A percentile compares a stretch with the other conserved stretches of the same genome.
Conservation (phyloP, 768 basidiomycete genomes). For the Pleurotus eryngii region DNA sequence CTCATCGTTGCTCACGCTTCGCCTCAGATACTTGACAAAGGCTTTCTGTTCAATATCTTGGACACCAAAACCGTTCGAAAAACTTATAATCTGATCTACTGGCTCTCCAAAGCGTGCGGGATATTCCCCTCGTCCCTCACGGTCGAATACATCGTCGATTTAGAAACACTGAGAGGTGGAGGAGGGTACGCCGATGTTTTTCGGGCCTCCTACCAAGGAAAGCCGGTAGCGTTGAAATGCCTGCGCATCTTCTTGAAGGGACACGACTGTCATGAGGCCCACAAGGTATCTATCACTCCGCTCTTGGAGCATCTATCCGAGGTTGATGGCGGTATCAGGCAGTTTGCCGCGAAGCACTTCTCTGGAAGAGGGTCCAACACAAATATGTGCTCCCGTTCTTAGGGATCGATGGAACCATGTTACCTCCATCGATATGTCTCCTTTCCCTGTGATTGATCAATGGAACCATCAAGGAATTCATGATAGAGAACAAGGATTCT, state of each 20-base stretch:
- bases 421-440: slow-evolving; percentile 15
- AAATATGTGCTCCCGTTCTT: not conserved
- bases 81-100: no score
- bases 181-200: not conserved
- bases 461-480: slow-evolving; percentile 18
- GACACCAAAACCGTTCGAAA: no score
- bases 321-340: not conserved
- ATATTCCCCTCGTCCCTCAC: not conserved
- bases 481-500: slow-evolving; percentile 9
- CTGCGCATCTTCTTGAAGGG: not conserved
- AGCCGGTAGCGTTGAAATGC: not conserved
- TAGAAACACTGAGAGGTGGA: no score
- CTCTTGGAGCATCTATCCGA: not conserved
- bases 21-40: not conserved
- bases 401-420: slow-evolving; percentile 1
- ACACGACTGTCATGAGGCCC: not conserved
- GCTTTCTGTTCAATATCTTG: no score
- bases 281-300: not conserved
- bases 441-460: slow-evolving; percentile 27
- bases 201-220: not conserved
- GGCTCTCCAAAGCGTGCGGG: not conserved
- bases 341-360: not conserved
- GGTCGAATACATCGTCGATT: not conserved
- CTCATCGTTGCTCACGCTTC: no score
- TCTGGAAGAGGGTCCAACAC: not conserved